These are phyloP conservation scores for Fonsecaea nubica DNA, from an alignment of 2,329 filamentous ascomycete species.

Conservation along the genomic window DNA sequence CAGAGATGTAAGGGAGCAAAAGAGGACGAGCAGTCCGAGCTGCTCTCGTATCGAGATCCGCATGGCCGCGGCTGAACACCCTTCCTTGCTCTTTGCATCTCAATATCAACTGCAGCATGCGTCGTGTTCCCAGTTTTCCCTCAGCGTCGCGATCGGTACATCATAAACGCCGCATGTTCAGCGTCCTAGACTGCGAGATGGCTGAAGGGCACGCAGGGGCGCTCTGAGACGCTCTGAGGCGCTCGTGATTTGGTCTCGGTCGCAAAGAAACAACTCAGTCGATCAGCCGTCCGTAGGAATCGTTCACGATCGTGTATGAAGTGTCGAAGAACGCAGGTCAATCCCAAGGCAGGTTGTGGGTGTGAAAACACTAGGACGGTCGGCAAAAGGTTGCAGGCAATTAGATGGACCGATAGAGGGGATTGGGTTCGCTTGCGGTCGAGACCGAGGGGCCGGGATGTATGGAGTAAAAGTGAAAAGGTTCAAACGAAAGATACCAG, in stretches of 20 bases:
- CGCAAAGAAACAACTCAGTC: not conserved
- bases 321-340: not conserved
- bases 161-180: constrained; percentile 7
- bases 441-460: not conserved
- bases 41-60: constrained; percentile 87
- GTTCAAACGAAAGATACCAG: not conserved
- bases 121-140: constrained; percentile 13
- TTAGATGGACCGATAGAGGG: constrained; percentile 1
- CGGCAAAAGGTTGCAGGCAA: constrained; percentile 17
- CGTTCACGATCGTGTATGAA: not conserved
- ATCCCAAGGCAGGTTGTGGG: not conserved
- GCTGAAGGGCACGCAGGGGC: not conserved
- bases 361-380: constrained; percentile 9
- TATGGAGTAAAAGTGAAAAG: constrained; percentile 3
- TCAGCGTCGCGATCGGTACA: constrained; percentile 22
- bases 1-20: constrained; percentile 75
- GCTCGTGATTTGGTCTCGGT: not conserved
- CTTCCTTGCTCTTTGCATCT: constrained; percentile 29
- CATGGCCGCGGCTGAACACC: constrained; percentile 58
- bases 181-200: not conserved
- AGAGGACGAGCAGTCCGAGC: constrained; percentile 77
- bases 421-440: constrained; percentile 11
- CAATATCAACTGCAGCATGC: constrained; percentile 14
- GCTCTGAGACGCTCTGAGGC: not conserved
- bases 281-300: not conserved